These are phyloP conservation scores for Pisolithus sp. DNA, from an alignment of 768 basidiomycete species.

Conservation along the genomic window DNA sequence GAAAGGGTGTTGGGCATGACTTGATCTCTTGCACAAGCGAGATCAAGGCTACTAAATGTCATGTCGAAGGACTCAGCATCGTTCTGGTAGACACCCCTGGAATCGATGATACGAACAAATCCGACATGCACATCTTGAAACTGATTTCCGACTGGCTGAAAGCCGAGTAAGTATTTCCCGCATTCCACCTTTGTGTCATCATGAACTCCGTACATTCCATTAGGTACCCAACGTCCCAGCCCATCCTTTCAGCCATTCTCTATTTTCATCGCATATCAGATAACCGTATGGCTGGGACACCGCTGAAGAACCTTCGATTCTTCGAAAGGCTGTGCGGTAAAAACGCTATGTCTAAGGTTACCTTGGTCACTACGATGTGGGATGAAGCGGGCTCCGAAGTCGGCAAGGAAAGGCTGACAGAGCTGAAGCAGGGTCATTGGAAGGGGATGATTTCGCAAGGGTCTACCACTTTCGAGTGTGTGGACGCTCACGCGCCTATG, in stretches of 20 bases:
- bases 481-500: too few relatives aligned
- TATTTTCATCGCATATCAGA: slow-evolving; percentile 38
- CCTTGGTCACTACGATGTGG: slow-evolving; percentile 10
- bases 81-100: slow-evolving; percentile 49
- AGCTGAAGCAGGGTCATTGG: slow-evolving; percentile 2
- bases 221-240: slow-evolving; percentile 6
- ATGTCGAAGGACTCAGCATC: slow-evolving; percentile 22
- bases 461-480: neutral
- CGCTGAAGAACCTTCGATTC: slow-evolving; percentile 28
- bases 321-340: slow-evolving; percentile 26
- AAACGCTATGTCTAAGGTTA: slow-evolving; percentile 25
- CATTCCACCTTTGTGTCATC: too few relatives aligned
- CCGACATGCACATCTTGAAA: slow-evolving; percentile 37
- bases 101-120: slow-evolving; percentile 41
- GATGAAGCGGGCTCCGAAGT: slow-evolving; percentile 17
- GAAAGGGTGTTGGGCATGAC: slow-evolving; percentile 4
- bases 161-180: neutral
- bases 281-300: slow-evolving; percentile 30
- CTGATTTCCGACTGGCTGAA: slow-evolving; percentile 31
- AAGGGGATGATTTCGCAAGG: neutral
- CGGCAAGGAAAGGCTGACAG: slow-evolving; percentile 13
- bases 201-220: neutral
- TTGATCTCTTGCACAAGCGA: too few relatives aligned
- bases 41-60: neutral
- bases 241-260: slow-evolving; percentile 29